phyloP scores from a whole-genome alignment of 371 early-diverging fungal genomes.

The Mucor velutinosus region DNA sequence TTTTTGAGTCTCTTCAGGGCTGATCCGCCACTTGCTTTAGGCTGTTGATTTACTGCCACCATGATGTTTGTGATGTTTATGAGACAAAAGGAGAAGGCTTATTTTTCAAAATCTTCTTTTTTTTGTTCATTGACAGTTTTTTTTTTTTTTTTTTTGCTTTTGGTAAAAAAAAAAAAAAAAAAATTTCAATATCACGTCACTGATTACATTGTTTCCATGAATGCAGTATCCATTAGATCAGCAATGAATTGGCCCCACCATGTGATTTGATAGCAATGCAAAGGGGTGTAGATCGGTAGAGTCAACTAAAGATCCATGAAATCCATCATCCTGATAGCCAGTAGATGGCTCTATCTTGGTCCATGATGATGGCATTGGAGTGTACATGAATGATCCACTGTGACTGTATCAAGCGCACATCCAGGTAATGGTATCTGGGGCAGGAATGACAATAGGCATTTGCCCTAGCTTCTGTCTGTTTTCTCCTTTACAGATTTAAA shows the following conservation, averaged over 20 bases:
- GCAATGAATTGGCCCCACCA: not conserved
- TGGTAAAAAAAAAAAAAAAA: conserved; percentile 9
- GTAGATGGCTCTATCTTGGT: not conserved
- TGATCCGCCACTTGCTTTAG: conserved; percentile 53
- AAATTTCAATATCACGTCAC: conserved; percentile 13
- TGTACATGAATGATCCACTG: not conserved
- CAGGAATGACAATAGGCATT: not conserved
- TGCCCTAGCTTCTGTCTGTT: conserved; percentile 6
- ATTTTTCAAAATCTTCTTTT: conserved; percentile 4
- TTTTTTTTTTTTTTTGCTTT: not conserved
- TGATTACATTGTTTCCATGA: not conserved
- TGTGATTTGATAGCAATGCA: not conserved
- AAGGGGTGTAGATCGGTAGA: not conserved
- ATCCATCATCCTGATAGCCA: not conserved
- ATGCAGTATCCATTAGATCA: not conserved
- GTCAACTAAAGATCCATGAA: not conserved
- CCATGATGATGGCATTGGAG: not conserved
- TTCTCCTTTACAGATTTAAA: not conserved
- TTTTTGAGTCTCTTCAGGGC: conserved; percentile 82
- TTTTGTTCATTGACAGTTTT: conserved; percentile 7
- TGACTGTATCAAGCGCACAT: not conserved
- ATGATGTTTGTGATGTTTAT: conserved; percentile 5
- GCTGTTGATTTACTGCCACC: conserved; percentile 24
- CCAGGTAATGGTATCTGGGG: not conserved
- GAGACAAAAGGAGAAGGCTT: conserved; percentile 3